Evolutionary conservation across 768 basidiomycete species (phyloP), one percentile per base, ranked within the genome.

Genomic region (Podaxis sp.): DNA sequence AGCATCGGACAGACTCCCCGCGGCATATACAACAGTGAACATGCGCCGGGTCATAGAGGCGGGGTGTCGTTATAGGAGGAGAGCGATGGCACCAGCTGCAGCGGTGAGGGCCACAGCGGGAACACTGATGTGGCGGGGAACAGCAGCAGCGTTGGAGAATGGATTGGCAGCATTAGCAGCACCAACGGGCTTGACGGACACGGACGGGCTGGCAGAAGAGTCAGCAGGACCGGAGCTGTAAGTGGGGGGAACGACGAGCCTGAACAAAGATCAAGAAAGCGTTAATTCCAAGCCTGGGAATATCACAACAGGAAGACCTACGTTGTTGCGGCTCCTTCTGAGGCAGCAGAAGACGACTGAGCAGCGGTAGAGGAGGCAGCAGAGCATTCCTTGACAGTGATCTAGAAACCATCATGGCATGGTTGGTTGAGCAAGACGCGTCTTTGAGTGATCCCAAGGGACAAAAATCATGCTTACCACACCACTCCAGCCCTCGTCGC

Each of bases 401-500:
- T 73, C 81, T 83, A 64, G 57, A 63, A 58, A 9, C 15, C 33
- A 46, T 51, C n/a, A 55, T n/a, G 9, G 52, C 0, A 25, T 33
- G 2, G 33, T 33, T 33, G 1, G 7, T 50, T 57, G 53, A 55
- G 59, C 51, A 59, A 54, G 17, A 36, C 27, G 29, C 58, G 57
- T 36, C 37, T 9, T 25, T 38, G 25, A n/a, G 61, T 36, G 38
- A 54, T 36, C 19, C 59, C 50, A 71, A 65, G 19, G 15, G 38
- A 13, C 52, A 27, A 22, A 27, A 58, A 15, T 8, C 50, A 64
- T 17, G 79, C 85, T 69, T 64, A 91, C 90, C 11, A 66, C 67
- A 38, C 75, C 78, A 66, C 83, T 85, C 91, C 91, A 93, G 2
- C 82, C 89, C 67, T 91, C 89, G 2, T 86, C 69, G 29, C 76